phyloP scores from a whole-genome alignment of 2,329 filamentous ascomycete genomes.

The Penicillium occitanis region DNA sequence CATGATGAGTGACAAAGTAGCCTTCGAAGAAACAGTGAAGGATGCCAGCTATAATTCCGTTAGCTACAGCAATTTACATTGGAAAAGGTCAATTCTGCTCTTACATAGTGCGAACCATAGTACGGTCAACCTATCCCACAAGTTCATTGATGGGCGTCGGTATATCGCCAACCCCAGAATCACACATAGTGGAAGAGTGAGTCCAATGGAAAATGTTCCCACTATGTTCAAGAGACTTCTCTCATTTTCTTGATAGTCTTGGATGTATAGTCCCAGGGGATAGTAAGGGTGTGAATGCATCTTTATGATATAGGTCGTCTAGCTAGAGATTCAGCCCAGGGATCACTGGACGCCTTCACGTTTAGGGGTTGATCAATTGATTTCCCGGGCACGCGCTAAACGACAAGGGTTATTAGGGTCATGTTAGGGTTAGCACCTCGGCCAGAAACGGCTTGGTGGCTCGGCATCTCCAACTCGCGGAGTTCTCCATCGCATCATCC shows the following conservation, averaged over 20 bases:
- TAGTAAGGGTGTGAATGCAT: slow-evolving; percentile 65
- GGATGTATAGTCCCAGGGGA: slow-evolving; percentile 62
- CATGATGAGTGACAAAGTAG: slow-evolving; percentile 74
- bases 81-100: slow-evolving; percentile 10
- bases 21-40: slow-evolving; percentile 83
- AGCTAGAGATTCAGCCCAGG: not conserved
- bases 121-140: slow-evolving; percentile 58
- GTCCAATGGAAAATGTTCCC: slow-evolving; percentile 58
- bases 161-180: slow-evolving; percentile 57
- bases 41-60: slow-evolving; percentile 38
- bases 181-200: slow-evolving; percentile 56
- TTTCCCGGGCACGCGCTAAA: not conserved
- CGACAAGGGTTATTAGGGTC: not conserved
- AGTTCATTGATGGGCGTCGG: slow-evolving; percentile 54
- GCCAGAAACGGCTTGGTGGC: slow-evolving; percentile 9
- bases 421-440: not conserved
- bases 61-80: not conserved
- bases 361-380: not conserved
- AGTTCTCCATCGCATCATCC: slow-evolving; percentile 3
- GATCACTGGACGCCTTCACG: not conserved
- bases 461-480: slow-evolving; percentile 13
- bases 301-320: not conserved
- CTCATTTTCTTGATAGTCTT: slow-evolving; percentile 66
- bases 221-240: slow-evolving; percentile 61
- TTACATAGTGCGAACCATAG: slow-evolving; percentile 76